Conservation (phyloP, 441 rosid genomes). For the Populus trichocarpa region DNA sequence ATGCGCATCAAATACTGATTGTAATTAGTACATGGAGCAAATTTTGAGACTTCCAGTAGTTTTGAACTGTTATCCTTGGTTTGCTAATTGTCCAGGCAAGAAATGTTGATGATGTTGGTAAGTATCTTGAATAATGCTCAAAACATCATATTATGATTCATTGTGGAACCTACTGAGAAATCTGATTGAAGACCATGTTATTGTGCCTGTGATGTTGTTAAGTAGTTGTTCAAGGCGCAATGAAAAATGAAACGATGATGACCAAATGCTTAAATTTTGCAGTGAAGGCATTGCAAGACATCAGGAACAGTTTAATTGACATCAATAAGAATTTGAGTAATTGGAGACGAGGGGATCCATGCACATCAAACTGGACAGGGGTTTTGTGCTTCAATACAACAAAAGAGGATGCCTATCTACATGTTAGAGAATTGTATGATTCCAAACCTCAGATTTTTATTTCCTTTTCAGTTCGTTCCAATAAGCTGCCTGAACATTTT, state of each 20-base stretch:
- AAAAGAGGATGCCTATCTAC: conserved; percentile 68
- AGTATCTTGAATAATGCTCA: neutral
- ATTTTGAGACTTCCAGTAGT: neutral
- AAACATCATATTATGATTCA: neutral
- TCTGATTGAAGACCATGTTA: neutral
- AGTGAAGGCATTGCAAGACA: conserved; percentile 63
- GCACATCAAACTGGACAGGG: conserved; percentile 88
- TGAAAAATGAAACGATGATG: conserved; percentile 2
- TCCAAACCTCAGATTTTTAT: conserved; percentile 1
- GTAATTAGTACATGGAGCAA: neutral
- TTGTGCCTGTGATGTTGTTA: neutral
- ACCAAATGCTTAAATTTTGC: conserved; percentile 19
- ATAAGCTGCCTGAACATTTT: neutral
- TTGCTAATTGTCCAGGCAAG: neutral
- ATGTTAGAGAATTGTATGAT: conserved; percentile 71
- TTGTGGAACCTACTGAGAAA: neutral
- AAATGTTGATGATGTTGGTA: neutral
- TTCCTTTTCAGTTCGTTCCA: neutral
- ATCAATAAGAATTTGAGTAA: conserved; percentile 52
- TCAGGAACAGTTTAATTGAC: conserved; percentile 57
- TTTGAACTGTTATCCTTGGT: neutral
- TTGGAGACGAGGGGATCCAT: conserved; percentile 88
- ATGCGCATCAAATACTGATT: neutral
- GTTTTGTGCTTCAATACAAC: conserved; percentile 60
- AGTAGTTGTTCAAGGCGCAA: neutral